Conservation (phyloP, 805 yeast genomes). For the Saccharomycopsis oosterbeekiorum region DNA sequence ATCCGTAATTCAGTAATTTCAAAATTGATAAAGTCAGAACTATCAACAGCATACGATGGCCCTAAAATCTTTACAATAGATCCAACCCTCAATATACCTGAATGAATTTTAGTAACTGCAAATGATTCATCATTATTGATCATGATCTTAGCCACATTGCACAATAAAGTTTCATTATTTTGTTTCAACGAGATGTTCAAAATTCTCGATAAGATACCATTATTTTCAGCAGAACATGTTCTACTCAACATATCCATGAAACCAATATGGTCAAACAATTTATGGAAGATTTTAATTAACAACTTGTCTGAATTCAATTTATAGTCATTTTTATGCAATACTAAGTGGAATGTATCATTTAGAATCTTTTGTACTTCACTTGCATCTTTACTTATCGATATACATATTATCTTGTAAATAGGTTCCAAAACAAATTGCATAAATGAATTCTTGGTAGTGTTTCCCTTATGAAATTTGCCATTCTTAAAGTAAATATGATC, state of each 20-base stretch:
- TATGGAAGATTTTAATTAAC: slow-evolving; percentile 41
- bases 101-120: slow-evolving; percentile 51
- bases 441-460: slow-evolving; percentile 34
- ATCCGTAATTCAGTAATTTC: slow-evolving; percentile 37
- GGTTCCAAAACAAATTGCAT: slow-evolving; percentile 65
- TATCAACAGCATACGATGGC: slow-evolving; percentile 37
- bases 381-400: slow-evolving; percentile 45
- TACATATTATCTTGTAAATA: slow-evolving; percentile 61
- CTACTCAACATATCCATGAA: slow-evolving; percentile 37
- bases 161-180: slow-evolving; percentile 34
- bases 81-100: slow-evolving; percentile 48
- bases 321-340: slow-evolving; percentile 31
- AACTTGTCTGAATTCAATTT: slow-evolving; percentile 51
- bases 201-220: slow-evolving; percentile 11
- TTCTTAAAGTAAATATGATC: slow-evolving; percentile 41
- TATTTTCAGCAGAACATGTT: slow-evolving; percentile 21
- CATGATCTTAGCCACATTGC: slow-evolving; percentile 48
- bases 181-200: background rate
- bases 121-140: slow-evolving; percentile 39
- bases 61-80: slow-evolving; percentile 46
- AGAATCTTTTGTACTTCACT: slow-evolving; percentile 35
- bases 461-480: slow-evolving; percentile 34
- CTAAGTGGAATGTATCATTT: slow-evolving; percentile 38
- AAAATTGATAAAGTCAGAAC: slow-evolving; percentile 38
- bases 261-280: slow-evolving; percentile 47